Conservation (phyloP, 768 basidiomycete species). For the button mushroom (Agaricus bisporus) region DNA sequence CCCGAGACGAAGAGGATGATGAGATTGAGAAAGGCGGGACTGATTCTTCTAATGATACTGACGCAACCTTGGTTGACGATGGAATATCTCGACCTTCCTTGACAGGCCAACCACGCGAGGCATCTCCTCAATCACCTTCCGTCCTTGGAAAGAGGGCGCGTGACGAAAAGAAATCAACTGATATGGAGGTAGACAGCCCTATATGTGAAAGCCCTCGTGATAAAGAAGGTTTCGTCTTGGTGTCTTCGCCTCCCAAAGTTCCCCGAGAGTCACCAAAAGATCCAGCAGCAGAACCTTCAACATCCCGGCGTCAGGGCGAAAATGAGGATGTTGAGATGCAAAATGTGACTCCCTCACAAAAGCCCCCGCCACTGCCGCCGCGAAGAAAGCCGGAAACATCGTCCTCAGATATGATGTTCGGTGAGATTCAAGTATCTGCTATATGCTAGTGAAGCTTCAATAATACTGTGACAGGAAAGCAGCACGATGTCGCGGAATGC, state of each 20-base stretch:
- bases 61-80: constrained; percentile 85
- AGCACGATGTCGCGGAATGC: constrained; percentile 98
- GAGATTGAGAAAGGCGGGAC: constrained; percentile 67
- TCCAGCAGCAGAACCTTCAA: constrained; percentile 25
- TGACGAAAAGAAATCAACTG: constrained; percentile 35
- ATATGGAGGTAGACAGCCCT: constrained; percentile 55
- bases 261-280: constrained; percentile 10
- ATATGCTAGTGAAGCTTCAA: constrained; percentile 11
- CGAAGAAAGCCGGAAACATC: constrained; percentile 48
- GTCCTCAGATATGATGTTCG: constrained; percentile 88
- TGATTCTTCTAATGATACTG: constrained; percentile 81
- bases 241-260: constrained; percentile 24
- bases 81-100: constrained; percentile 32
- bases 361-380: constrained; percentile 51
- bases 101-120: constrained; percentile 18
- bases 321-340: constrained; percentile 29
- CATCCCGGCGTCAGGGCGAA: constrained; percentile 25
- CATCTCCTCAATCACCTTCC: constrained; percentile 36
- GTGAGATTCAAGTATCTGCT: constrained; percentile 31
- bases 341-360: constrained; percentile 16
- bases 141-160: constrained; percentile 69
- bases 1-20: constrained; percentile 85
- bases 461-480: constrained; percentile 54
- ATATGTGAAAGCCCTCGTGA: constrained; percentile 29
- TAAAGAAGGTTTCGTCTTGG: constrained; percentile 28